These are phyloP conservation scores for Suhomyces yuchorum DNA, from an alignment of 1,139 yeast genomes.

Conservation along the genomic window DNA sequence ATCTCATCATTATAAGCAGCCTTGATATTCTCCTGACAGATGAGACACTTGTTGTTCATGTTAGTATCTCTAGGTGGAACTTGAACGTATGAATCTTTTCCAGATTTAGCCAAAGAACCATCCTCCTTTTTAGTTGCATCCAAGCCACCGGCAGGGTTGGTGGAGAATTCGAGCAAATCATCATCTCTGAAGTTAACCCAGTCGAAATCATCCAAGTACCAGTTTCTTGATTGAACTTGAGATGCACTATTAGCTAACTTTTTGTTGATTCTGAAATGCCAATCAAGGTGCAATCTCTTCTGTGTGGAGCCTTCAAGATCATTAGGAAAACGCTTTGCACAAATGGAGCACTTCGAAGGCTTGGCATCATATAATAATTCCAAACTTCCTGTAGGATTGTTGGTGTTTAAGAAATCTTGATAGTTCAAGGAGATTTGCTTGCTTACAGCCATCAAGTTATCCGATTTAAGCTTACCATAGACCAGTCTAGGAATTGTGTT, in stretches of 20 bases:
- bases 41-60: constrained; percentile 75
- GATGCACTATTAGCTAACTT: constrained; percentile 50
- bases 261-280: constrained; percentile 94
- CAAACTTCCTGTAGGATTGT: constrained; percentile 16
- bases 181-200: constrained; percentile 80
- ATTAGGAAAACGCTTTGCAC: constrained; percentile 82
- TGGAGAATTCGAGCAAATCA: constrained; percentile 42
- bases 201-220: constrained; percentile 75
- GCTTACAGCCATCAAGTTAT: constrained; percentile 30
- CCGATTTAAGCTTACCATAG: constrained; percentile 27
- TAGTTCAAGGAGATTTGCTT: constrained; percentile 23
- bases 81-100: constrained; percentile 49
- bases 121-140: constrained; percentile 17
- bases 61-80: constrained; percentile 74
- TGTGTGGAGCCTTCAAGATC: constrained; percentile 57
- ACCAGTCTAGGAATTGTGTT: constrained; percentile 21
- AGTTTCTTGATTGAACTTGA: constrained; percentile 70
- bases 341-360: constrained; percentile 82
- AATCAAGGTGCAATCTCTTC: constrained; percentile 74
- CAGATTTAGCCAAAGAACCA: constrained; percentile 10
- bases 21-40: constrained; percentile 80
- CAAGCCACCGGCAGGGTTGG: constrained; percentile 19
- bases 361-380: constrained; percentile 57
- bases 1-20: constrained; percentile 85
- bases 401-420: constrained; percentile 41